Evolutionary conservation across 805 yeast species (phyloP).

Genomic region (Myxozyma sirexii): DNA sequence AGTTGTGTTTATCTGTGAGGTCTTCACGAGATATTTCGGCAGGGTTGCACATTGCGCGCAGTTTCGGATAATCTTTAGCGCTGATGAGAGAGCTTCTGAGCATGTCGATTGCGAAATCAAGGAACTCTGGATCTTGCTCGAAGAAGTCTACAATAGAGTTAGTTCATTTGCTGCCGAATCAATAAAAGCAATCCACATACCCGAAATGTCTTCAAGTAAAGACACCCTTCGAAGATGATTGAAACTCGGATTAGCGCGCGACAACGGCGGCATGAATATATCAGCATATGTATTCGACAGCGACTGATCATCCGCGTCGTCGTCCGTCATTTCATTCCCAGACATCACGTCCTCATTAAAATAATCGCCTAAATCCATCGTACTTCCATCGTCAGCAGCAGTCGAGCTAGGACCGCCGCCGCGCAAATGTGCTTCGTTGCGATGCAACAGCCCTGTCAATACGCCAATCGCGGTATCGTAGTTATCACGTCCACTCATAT

Average conservation of each 20-base stretch:
- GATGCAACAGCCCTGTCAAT: not conserved
- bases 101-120: slow-evolving; percentile 20
- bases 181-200: not conserved
- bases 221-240: not conserved
- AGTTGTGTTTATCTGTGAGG: not conserved
- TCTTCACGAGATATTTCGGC: not conserved
- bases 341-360: not conserved
- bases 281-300: not conserved
- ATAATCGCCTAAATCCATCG: not conserved
- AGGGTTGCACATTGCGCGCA: slow-evolving; percentile 10
- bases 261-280: not conserved
- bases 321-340: not conserved
- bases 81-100: slow-evolving; percentile 9
- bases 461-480: not conserved
- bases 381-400: not conserved
- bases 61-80: not conserved
- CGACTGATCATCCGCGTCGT: not conserved
- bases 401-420: slow-evolving; percentile 1
- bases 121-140: slow-evolving; percentile 27
- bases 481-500: not conserved
- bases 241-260: not conserved
- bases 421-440: not conserved
- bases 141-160: not conserved
- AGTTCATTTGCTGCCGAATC: not conserved
- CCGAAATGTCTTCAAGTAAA: slow-evolving; percentile 1